Evolutionary conservation across 495 filamentous ascomycete species (phyloP), one percentile per base, ranked within the genome.

Genomic region (Tuber indicum): DNA sequence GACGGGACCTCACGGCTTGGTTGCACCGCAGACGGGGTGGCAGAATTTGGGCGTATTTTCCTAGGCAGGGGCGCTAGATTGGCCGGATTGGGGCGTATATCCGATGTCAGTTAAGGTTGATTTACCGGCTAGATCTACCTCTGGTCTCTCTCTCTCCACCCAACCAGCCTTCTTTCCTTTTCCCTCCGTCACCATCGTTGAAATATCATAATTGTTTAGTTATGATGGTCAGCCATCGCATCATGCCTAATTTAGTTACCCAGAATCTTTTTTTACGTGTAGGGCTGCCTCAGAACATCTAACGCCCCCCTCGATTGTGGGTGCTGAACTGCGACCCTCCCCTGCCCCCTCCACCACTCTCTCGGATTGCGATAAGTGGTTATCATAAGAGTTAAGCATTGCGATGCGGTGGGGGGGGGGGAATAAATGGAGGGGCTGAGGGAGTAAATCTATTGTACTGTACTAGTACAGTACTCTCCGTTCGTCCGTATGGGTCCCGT

Each of bases 41-140:
- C 26, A 32, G 58, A 32, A 32, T 66, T n/a, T 32, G 58, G 58
- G 58, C n/a, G 52, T 62, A 3, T 26, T 62, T 62, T 3, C 9
- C 21, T 26, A n/a, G 52, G n/a, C 52, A 62, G 9, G 52, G 52
- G 52, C 12, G 58, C n/a, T 66, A 32, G 58, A 14, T 17, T 66
- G n/a, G 6, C 58, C 58, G 58, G 58, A 66, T 66, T 66, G 58
- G 58, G 58, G 58, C 26, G 14, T 12, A 32, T 16, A 21, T 32
- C 58, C 58, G 58, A 66, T 32, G n/a, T 32, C n/a, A 66, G 58
- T 66, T 66, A 66, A 66, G 58, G 58, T 66, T 66, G 58, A 66
- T 66, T 66, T 32, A 66, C 58, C 58, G 58, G 58, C 32, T 16
- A 66, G 58, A 66, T 66, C 58, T 66, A 7, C 58, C 58, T 66